Evolutionary conservation across 495 filamentous ascomycete genomes (phyloP).

Genomic region (Daldinia bambusicola): DNA sequence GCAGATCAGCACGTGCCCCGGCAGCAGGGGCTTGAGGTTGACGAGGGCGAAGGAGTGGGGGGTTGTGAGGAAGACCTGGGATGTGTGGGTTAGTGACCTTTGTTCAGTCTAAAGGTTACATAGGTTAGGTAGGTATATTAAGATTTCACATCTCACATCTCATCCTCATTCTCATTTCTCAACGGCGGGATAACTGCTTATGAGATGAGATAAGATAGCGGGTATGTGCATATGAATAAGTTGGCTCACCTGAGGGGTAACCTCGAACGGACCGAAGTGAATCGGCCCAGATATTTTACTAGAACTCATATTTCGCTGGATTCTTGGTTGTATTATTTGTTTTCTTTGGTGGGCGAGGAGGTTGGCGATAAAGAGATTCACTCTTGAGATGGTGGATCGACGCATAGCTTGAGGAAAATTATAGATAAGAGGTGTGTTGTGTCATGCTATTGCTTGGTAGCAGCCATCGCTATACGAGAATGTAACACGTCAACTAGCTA

Average conservation of each 20-base stretch:
- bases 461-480: conserved; percentile 6
- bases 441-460: conserved; percentile 1
- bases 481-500: not conserved
- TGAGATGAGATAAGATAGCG: no score
- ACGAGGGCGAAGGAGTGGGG: conserved; percentile 84
- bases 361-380: conserved; percentile 3
- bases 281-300: conserved; percentile 48
- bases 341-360: no score
- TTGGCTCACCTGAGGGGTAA: conserved; percentile 66
- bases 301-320: conserved; percentile 34
- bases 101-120: not conserved
- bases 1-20: conserved; percentile 90
- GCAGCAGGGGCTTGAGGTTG: conserved; percentile 93
- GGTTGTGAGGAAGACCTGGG: conserved; percentile 84
- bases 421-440: not conserved
- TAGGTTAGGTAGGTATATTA: no score
- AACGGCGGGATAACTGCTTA: no score
- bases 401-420: conserved; percentile 18
- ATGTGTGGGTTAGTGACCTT: conserved; percentile 30
- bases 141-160: not conserved
- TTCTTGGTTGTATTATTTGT: no score
- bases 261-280: conserved; percentile 71
- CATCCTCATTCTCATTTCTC: not conserved
- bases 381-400: conserved; percentile 20
- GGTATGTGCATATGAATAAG: not conserved